Conservation (phyloP, 768 basidiomycete species). For the Tremella fuciformis region DNA sequence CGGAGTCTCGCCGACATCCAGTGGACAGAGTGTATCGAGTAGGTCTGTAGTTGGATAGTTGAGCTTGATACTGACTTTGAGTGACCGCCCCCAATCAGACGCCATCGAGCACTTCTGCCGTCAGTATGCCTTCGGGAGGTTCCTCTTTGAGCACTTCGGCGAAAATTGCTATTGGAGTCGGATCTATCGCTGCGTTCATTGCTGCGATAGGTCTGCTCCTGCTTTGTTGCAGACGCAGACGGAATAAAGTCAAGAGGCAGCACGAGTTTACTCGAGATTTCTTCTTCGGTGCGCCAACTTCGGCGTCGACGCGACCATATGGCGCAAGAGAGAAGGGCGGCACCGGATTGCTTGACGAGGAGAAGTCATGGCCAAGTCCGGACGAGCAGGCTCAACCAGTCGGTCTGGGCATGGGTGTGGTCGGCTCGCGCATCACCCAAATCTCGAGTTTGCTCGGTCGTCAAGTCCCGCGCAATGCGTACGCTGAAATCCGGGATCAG, state of each 20-base stretch:
- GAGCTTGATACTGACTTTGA: background rate
- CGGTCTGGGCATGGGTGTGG: slow-evolving; percentile 31
- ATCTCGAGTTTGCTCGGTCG: slow-evolving; percentile 17
- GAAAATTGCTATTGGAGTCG: slow-evolving; percentile 63
- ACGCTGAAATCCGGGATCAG: slow-evolving; percentile 17
- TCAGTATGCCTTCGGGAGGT: background rate
- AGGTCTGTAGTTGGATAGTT: background rate
- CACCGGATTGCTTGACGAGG: slow-evolving; percentile 24
- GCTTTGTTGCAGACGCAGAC: slow-evolving; percentile 8
- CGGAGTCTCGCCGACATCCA: background rate
- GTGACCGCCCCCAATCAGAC: background rate
- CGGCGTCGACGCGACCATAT: slow-evolving; percentile 21
- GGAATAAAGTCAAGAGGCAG: slow-evolving; percentile 1
- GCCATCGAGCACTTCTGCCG: background rate
- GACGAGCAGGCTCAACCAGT: background rate
- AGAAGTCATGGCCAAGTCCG: background rate
- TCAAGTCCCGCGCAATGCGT: slow-evolving; percentile 12
- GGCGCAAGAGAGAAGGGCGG: slow-evolving; percentile 30
- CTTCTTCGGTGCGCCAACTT: background rate
- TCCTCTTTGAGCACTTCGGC: background rate
- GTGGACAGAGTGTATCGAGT: background rate
- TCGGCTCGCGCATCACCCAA: slow-evolving; percentile 28
- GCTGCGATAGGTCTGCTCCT: slow-evolving; percentile 54
- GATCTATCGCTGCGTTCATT: slow-evolving; percentile 58
- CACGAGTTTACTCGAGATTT: background rate